Conservation (phyloP, 2,329 filamentous ascomycete species). For the Penicillium sp. region DNA sequence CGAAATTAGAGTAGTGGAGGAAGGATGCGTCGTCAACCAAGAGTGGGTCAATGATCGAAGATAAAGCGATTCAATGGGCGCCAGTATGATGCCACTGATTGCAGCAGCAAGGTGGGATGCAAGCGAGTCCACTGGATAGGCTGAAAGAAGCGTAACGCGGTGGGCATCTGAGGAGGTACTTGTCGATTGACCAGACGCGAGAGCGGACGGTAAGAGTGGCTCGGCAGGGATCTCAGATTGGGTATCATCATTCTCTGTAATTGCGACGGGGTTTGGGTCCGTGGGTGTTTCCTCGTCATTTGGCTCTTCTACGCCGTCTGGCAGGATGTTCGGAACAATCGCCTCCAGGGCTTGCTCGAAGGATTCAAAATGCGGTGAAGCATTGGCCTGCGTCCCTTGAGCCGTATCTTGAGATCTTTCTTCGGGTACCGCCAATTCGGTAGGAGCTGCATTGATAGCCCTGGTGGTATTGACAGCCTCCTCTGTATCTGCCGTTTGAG, state of each 20-base stretch:
- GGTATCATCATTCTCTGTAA: slow-evolving; percentile 10
- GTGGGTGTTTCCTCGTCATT: slow-evolving; percentile 21
- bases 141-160: slow-evolving; percentile 46
- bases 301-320: slow-evolving; percentile 36
- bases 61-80: slow-evolving; percentile 44
- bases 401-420: slow-evolving; percentile 5
- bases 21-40: slow-evolving; percentile 35
- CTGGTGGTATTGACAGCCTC: slow-evolving; percentile 24
- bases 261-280: slow-evolving; percentile 14
- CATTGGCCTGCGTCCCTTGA: slow-evolving; percentile 8
- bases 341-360: slow-evolving; percentile 12
- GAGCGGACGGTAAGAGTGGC: slow-evolving; percentile 21
- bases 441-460: slow-evolving; percentile 16
- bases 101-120: slow-evolving; percentile 44
- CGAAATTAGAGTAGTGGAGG: slow-evolving; percentile 22
- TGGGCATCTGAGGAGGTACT: slow-evolving; percentile 28
- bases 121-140: slow-evolving; percentile 44
- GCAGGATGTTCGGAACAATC: slow-evolving; percentile 27
- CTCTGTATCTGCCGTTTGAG: slow-evolving; percentile 22
- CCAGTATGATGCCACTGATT: slow-evolving; percentile 40
- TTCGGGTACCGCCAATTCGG: slow-evolving; percentile 10
- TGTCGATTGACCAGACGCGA: slow-evolving; percentile 14
- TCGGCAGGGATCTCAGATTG: slow-evolving; percentile 16
- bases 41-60: slow-evolving; percentile 42
- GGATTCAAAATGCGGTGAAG: slow-evolving; percentile 7